Evolutionary conservation across 2,329 filamentous ascomycete species (phyloP).

Genomic region (Coleophoma eucalyptorum): DNA sequence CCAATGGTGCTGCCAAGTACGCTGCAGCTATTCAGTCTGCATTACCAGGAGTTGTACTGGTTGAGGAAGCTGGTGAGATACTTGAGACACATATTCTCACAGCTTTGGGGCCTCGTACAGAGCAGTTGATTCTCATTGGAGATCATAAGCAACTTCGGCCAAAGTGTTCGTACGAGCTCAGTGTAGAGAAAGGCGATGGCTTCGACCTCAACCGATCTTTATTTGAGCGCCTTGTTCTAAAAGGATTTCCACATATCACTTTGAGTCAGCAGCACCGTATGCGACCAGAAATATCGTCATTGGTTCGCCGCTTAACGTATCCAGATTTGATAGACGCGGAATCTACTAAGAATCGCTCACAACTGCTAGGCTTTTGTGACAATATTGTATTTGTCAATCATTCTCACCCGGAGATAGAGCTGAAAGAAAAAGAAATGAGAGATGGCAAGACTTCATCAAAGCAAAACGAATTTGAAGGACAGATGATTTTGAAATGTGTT

Average conservation of each 20-base stretch:
- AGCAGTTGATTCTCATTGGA: conserved; percentile 67
- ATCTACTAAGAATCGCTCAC: conserved; percentile 40
- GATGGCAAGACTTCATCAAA: conserved; percentile 51
- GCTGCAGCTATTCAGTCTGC: conserved; percentile 47
- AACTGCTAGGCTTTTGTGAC: conserved; percentile 52
- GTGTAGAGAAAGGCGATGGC: conserved; percentile 59
- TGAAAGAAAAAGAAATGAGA: conserved; percentile 40
- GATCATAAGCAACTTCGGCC: conserved; percentile 72
- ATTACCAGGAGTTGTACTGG: conserved; percentile 55
- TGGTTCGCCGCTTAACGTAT: conserved; percentile 57
- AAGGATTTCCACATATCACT: conserved; percentile 48
- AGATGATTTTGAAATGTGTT: conserved; percentile 62
- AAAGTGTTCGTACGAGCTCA: conserved; percentile 58
- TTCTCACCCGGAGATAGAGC: conserved; percentile 43
- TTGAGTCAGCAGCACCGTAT: conserved; percentile 65
- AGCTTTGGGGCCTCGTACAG: conserved; percentile 47
- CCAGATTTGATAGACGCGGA: conserved; percentile 53
- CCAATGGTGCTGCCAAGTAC: conserved; percentile 65
- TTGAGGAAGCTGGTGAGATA: conserved; percentile 74
- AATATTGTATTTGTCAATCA: conserved; percentile 68
- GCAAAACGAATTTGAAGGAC: conserved; percentile 60
- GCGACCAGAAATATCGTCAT: conserved; percentile 60
- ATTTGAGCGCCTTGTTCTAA: conserved; percentile 62
- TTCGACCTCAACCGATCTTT: conserved; percentile 65
- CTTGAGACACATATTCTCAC: conserved; percentile 65